phyloP scores from a whole-genome alignment of 495 filamentous ascomycete species.

The Chaetomium fimeti region DNA sequence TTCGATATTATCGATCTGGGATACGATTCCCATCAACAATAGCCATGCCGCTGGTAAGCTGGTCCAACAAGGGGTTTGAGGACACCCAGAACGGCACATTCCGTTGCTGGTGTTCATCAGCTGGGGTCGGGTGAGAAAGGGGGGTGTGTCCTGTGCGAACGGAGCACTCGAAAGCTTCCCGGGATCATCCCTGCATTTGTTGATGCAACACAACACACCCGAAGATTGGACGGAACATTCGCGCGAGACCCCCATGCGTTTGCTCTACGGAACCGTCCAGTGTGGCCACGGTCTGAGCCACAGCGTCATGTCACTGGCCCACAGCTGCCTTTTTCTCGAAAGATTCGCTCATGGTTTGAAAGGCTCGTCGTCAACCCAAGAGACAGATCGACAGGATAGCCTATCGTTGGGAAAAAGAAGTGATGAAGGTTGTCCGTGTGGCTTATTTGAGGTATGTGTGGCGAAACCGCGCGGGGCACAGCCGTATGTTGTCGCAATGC shows the following conservation, averaged over 20 bases:
- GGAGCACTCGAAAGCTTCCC: neutral
- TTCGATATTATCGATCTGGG: neutral
- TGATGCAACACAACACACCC: neutral
- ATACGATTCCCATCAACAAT: neutral
- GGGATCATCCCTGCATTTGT: neutral
- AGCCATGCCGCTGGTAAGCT: too few species aligned
- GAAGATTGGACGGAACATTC: neutral
- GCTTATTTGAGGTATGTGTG: neutral
- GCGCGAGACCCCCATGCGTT: neutral
- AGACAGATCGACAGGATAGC: neutral
- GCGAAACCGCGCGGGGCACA: conserved; percentile 14
- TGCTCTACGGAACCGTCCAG: neutral
- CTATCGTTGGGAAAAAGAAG: neutral
- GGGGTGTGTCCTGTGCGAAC: neutral
- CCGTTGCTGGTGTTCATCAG: neutral
- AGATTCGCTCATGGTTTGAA: neutral
- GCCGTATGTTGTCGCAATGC: conserved; percentile 9
- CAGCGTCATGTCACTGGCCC: neutral
- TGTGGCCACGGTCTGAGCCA: conserved; percentile 6
- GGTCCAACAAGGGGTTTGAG: too few species aligned
- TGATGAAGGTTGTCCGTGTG: too few species aligned
- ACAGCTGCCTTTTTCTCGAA: neutral
- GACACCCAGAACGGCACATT: conserved; percentile 7
- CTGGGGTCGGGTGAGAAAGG: neutral
- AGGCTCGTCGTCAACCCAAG: neutral